phyloP scores from a whole-genome alignment of 2,329 filamentous ascomycete species.

The Lecanicillium sp. region DNA sequence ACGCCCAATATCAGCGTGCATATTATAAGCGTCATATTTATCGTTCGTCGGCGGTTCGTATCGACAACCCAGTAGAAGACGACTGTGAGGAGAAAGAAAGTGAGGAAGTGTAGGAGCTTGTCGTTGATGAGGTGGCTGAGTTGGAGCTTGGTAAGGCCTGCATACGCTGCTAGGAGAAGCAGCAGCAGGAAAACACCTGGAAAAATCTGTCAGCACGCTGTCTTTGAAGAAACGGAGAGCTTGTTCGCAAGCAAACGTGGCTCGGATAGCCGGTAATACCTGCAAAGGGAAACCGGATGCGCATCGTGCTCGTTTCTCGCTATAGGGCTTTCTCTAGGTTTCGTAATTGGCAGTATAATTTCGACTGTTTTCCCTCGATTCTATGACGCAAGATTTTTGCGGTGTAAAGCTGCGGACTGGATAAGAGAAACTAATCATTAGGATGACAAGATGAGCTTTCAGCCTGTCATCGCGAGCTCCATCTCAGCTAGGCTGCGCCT shows the following conservation, averaged over 20 bases:
- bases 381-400: not conserved
- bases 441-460: not conserved
- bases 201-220: constrained; percentile 16
- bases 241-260: not conserved
- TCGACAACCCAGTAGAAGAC: constrained; percentile 97
- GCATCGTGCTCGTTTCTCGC: constrained; percentile 47
- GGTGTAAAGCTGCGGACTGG: too few species aligned
- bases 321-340: too few species aligned
- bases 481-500: not conserved
- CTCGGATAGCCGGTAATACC: constrained; percentile 46
- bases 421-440: not conserved
- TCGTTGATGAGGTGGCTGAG: constrained; percentile 64
- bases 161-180: constrained; percentile 69
- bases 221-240: not conserved
- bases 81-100: constrained; percentile 84
- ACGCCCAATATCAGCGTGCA: constrained; percentile 68
- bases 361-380: too few species aligned
- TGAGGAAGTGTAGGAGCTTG: constrained; percentile 79
- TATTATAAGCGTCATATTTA: constrained; percentile 75
- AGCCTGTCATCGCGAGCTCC: not conserved
- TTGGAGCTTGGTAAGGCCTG: constrained; percentile 65
- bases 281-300: constrained; percentile 82
- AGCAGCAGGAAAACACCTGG: constrained; percentile 64
- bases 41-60: constrained; percentile 74
- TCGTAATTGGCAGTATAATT: too few species aligned